Evolutionary conservation across 2,329 filamentous ascomycete species (phyloP), one percentile per base, ranked within the genome.

Genomic region (Zasmidium citrigriseum): DNA sequence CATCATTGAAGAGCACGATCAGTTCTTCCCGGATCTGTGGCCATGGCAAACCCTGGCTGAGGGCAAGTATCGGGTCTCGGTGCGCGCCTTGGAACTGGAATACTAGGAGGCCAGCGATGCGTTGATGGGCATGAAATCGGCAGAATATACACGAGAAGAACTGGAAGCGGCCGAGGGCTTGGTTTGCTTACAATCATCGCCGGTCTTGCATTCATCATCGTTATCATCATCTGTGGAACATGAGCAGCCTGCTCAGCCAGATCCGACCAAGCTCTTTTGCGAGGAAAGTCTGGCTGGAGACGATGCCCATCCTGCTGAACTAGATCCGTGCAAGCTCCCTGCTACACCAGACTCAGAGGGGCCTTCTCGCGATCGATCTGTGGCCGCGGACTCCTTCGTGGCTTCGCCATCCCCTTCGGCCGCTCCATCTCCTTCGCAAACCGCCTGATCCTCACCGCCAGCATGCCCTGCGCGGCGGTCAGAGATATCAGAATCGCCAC

Each of bases 361-460:
- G 44, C 46, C 50, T 59, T 65, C 54, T 63, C 61, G 41, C 57
- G 48, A 56, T 59, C 59, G n/a, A 9, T 41, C 34, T 41, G 34
- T 16, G 57, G 57, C n/a, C 50, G 46, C 14, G 57, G 57, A 55
- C 62, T 61, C 16, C 44, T 22, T 38, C 56, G 46, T 21, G 58
- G 47, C 44, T 57, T 60, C 24, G 50, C 57, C 12, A 25, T 18
- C n/a, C 34, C 18, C 51, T 22, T 54, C 38, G 48, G 58, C 47
- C 38, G 23, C 22, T 60, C 62, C 24, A 63, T 41, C 47, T 62
- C 60, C 48, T 60, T 59, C 20, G 55, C 61, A 52, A 52, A 60
- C 14, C 56, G 57, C 22, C 64, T 56, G 52, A 66, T 63, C 22
- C 55, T 60, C 46, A 66, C 52, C 14, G 64, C 64, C 52, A 66